Conservation (phyloP, 305 asterid genomes). For the Stenogyne calaminthoides region DNA sequence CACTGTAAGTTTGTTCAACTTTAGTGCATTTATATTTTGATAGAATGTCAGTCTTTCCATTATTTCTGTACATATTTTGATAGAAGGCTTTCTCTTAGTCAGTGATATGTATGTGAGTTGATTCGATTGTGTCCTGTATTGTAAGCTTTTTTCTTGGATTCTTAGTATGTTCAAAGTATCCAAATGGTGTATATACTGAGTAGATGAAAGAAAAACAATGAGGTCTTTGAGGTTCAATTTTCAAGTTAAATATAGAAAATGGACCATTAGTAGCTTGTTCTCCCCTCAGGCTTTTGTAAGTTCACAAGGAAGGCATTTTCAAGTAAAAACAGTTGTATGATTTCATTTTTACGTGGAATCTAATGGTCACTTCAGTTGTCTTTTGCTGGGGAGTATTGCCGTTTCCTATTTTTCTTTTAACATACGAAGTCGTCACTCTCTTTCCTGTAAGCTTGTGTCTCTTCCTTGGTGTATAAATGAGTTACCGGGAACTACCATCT, state of each 20-base stretch:
- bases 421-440: neutral
- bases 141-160: neutral
- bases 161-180: neutral
- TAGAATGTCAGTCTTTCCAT: neutral
- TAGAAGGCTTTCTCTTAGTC: neutral
- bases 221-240: conserved; percentile 6
- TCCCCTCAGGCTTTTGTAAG: conserved; percentile 5
- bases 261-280: neutral
- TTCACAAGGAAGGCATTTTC: neutral
- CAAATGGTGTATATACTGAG: neutral
- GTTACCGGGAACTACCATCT: neutral
- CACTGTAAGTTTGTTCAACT: conserved; percentile 59
- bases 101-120: neutral
- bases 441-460: neutral
- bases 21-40: too few species aligned
- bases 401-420: neutral
- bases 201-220: neutral
- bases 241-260: neutral
- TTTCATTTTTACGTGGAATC: neutral
- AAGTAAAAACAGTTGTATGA: neutral
- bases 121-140: neutral
- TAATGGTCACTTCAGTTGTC: neutral
- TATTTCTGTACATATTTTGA: neutral
- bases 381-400: neutral
- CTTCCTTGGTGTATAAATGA: neutral